A percentile compares a stretch with the other conserved stretches of the same genome.
phyloP scores from a whole-genome alignment of 371 early-diverging fungal genomes.

The Rhizopus stolonifer region DNA sequence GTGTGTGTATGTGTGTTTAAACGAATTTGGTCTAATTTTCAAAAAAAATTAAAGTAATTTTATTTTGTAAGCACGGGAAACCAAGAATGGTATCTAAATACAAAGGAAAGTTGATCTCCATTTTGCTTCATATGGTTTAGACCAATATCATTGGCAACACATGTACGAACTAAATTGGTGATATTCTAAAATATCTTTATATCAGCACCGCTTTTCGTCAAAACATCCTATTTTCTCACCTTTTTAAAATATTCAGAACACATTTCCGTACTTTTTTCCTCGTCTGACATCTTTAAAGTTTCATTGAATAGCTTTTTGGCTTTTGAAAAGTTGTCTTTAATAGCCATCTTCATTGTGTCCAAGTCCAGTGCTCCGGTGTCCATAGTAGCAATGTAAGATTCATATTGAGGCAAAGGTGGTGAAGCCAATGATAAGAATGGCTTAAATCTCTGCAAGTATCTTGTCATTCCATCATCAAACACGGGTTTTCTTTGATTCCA shows the following conservation, averaged over 20 bases:
- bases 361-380: constrained; percentile 30
- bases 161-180: constrained; percentile 38
- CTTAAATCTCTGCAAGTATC: constrained; percentile 63
- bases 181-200: constrained; percentile 32
- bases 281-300: constrained; percentile 11
- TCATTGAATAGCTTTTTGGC: constrained; percentile 37
- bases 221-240: constrained; percentile 24
- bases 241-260: constrained; percentile 40
- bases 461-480: constrained; percentile 57
- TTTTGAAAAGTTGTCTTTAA: constrained; percentile 21
- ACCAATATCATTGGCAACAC: constrained; percentile 44
- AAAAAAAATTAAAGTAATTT: not conserved
- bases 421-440: constrained; percentile 48
- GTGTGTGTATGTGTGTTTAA: too few species aligned
- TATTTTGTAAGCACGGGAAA: constrained; percentile 40
- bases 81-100: constrained; percentile 54
- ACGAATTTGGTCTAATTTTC: too few species aligned
- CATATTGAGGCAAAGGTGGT: constrained; percentile 48
- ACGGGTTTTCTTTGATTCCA: constrained; percentile 36
- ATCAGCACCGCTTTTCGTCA: not conserved
- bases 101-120: constrained; percentile 10
- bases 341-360: constrained; percentile 19
- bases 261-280: constrained; percentile 44
- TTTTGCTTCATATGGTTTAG: constrained; percentile 8
- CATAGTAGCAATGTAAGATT: constrained; percentile 25